Base-by-base conservation (phyloP, 148 eudicot genomes). In the Salicornia ramosissima region DNA sequence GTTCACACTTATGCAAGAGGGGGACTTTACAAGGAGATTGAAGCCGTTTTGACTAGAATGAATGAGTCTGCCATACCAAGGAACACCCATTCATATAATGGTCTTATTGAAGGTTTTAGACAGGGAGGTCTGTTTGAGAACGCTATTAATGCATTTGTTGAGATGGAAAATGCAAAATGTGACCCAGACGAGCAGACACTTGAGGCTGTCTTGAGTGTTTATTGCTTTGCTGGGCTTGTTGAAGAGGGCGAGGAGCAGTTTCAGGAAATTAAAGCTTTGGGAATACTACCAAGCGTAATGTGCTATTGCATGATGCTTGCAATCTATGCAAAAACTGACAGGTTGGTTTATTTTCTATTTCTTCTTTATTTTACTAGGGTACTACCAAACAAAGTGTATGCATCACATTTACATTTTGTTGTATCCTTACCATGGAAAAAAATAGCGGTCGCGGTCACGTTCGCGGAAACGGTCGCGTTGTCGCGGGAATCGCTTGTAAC, bases 271-370 rank as follows among this genome's bases (percentile, higher is more conserved):
- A 88, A 86, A 83, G 88, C 81, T 59, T 78, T 83, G 70, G 98
- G 91, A 43, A 78, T 86, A 66, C 83, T 86, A 58, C 98, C 98
- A 7, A 90, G 89, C 76, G 85, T 90, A 29, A 93, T 90, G 89
- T 84, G 95, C 75, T 93, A 93, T 71, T 93, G 94, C 71, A 93
- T 93, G 98, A 88, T 93, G 96, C 82, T 93, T 75, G 90, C 94
- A 45, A 86, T 87, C 70, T 90, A 86, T 75, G 98, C 92, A 26
- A 93, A 84, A 75, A 70, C 76, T 66, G 90, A 86, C 83, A 88
- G 98, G 98, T 92, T 60, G 71, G 83, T 45, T 61, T 71, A 65
- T 50, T 54, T 71, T 26, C 69, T 52, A 12, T 21, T 42, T 29
- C 63, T 58, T 30, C 34, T 8, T 71, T 46, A 6, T 30, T 45